phyloP scores from a whole-genome alignment of 331 rosid species.

The Telfairia occidentalis region DNA sequence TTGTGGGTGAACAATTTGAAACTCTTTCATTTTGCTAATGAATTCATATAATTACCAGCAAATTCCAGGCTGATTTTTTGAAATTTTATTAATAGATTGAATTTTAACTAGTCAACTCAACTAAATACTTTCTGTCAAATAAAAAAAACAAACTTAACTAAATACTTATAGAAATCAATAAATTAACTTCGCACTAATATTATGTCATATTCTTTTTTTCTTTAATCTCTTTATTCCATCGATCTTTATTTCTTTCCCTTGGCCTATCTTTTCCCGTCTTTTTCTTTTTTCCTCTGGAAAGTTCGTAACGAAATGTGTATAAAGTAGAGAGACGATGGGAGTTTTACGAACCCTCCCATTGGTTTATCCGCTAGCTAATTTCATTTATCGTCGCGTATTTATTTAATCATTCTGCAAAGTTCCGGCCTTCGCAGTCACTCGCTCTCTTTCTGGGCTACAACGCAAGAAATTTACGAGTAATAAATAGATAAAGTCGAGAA shows the following conservation, averaged over 20 bases:
- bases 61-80: neutral
- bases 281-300: neutral
- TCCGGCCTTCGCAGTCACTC: too few species aligned
- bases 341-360: neutral
- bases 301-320: neutral
- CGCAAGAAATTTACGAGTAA: neutral
- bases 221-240: neutral
- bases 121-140: too few species aligned
- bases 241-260: neutral
- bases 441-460: neutral
- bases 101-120: too few species aligned
- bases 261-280: neutral
- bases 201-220: neutral
- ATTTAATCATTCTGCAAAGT: neutral
- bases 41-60: neutral
- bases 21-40: neutral
- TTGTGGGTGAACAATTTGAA: too few species aligned
- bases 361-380: conserved; percentile 1
- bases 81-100: neutral
- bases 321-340: neutral
- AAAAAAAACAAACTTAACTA: too few species aligned
- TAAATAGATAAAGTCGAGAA: neutral
- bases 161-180: neutral
- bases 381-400: neutral
- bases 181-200: neutral